Evolutionary conservation across 805 yeast genomes (phyloP).

Genomic region (Metschnikowia cubensis): DNA sequence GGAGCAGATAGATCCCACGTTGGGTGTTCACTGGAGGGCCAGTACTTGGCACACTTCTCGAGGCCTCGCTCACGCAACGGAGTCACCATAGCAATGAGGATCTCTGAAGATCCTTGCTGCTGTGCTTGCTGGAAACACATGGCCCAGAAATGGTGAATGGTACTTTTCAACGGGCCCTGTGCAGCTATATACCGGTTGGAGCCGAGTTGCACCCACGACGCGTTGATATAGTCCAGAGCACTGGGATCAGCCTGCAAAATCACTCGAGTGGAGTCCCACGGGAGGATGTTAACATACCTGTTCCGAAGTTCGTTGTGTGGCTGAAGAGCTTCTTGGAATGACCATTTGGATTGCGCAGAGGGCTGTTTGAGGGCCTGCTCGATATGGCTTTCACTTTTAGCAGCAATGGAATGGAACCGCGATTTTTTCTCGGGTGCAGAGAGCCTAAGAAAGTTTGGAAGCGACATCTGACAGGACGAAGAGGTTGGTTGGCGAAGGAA

Average conservation of each 20-base stretch:
- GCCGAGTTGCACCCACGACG: constrained; percentile 28
- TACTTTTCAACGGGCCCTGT: constrained; percentile 78
- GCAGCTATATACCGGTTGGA: constrained; percentile 62
- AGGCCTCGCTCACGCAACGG: constrained; percentile 16
- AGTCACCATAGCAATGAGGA: constrained; percentile 41
- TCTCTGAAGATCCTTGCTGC: constrained; percentile 20
- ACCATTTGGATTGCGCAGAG: constrained; percentile 8
- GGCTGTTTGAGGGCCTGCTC: constrained; percentile 11
- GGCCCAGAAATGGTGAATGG: constrained; percentile 81
- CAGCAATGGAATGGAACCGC: constrained; percentile 9
- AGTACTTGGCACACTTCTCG: constrained; percentile 16
- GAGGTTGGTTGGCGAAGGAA: background rate
- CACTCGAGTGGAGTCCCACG: constrained; percentile 62
- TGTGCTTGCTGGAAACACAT: constrained; percentile 38
- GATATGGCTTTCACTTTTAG: constrained; percentile 9
- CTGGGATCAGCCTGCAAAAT: constrained; percentile 21
- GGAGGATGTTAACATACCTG: constrained; percentile 59
- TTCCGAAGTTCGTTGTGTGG: constrained; percentile 28
- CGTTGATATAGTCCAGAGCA: constrained; percentile 36
- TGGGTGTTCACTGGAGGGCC: constrained; percentile 22
- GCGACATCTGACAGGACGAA: background rate
- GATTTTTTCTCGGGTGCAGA: constrained; percentile 8
- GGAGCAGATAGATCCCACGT: constrained; percentile 19
- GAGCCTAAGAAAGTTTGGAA: constrained; percentile 6
- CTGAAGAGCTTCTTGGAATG: constrained; percentile 8